These are phyloP conservation scores for Fusarium protoensiforme DNA, from an alignment of 2,329 filamentous ascomycete genomes.

Conservation along the genomic window DNA sequence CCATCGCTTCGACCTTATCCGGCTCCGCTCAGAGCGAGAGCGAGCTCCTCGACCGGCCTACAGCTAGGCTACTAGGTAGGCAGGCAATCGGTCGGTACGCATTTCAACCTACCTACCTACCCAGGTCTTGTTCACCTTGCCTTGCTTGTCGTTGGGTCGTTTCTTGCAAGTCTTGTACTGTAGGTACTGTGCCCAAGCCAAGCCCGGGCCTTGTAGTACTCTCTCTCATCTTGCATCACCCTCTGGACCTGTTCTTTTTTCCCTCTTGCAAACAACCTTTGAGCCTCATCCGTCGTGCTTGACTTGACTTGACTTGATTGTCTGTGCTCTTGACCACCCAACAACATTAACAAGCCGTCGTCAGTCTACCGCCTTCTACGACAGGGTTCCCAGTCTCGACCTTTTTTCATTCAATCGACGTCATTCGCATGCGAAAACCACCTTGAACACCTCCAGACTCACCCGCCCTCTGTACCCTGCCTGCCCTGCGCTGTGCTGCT, in stretches of 20 bases:
- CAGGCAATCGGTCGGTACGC: background rate
- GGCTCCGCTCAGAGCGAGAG: slow-evolving; percentile 28
- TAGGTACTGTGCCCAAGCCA: background rate
- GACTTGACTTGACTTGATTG: slow-evolving; percentile 13
- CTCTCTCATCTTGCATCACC: slow-evolving; percentile 16
- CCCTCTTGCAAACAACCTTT: slow-evolving; percentile 30
- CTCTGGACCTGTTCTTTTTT: slow-evolving; percentile 22
- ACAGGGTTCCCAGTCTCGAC: background rate
- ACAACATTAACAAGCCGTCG: background rate
- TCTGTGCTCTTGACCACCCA: slow-evolving; percentile 8
- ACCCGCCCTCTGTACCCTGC: slow-evolving; percentile 4
- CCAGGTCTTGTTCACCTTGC: slow-evolving; percentile 4
- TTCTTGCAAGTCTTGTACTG: background rate
- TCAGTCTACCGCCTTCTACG: background rate
- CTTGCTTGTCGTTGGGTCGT: slow-evolving; percentile 23
- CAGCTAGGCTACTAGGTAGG: background rate
- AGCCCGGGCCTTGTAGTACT: background rate
- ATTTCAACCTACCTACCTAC: background rate
- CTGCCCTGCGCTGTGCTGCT: background rate
- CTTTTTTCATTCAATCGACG: slow-evolving; percentile 15
- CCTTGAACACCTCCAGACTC: slow-evolving; percentile 6
- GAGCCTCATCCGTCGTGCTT: slow-evolving; percentile 15
- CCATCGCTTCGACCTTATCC: slow-evolving; percentile 37
- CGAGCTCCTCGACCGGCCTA: slow-evolving; percentile 23
- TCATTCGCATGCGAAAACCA: slow-evolving; percentile 31